Base-by-base conservation (phyloP, 2,329 filamentous ascomycete genomes). In the Nemania sp. region DNA sequence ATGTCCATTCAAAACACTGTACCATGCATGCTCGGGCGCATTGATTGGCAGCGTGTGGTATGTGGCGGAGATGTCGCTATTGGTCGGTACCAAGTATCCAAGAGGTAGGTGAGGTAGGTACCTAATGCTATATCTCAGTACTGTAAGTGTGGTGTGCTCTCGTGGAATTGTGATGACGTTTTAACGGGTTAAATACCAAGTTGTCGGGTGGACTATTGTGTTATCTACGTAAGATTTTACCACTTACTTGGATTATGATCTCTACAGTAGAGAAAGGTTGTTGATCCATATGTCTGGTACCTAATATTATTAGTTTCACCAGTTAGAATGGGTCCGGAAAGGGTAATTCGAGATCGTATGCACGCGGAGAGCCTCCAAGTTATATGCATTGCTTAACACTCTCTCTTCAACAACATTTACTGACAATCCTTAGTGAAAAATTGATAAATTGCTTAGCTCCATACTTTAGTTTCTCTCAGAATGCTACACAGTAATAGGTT, bases 161-260 rank as follows among this genome's bases (percentile, higher is more conserved):
- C 18, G 55, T 20, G 57, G 52, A 24, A 15, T 41, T 32, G 6
- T 22, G 29, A 65, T 35, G 56, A 24, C 15, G 53, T 27, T 22
- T 47, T 62, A 51, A 41, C 24, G 62, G 66, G 62, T 54, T 65
- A 61, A 58, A 65, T 65, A 61, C 66, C 52, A 35, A 55, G 35
- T 54, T 11, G 26, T 64, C 27, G 64, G 54, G 24, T 60, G 27
- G 57, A 41, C 41, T 29, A 43, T 45, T 55, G 29, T 61, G 47
- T 45, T 45, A 45, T n/a, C 18, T 43, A n/a, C 8, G 38, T 43
- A 43, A 35, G 32, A 11, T 35, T 8, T 11, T 11, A 32, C 29
- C 29, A 7, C 32, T n/a, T n/a, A n/a, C n/a, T n/a, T n/a, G n/a
- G n/a, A n/a, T n/a, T n/a, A n/a, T n/a, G n/a, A n/a, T n/a, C n/a